Evolutionary conservation across 2,329 filamentous ascomycete genomes (phyloP), one percentile per base, ranked within the genome.

Genomic region (Aureobasidium sp.): DNA sequence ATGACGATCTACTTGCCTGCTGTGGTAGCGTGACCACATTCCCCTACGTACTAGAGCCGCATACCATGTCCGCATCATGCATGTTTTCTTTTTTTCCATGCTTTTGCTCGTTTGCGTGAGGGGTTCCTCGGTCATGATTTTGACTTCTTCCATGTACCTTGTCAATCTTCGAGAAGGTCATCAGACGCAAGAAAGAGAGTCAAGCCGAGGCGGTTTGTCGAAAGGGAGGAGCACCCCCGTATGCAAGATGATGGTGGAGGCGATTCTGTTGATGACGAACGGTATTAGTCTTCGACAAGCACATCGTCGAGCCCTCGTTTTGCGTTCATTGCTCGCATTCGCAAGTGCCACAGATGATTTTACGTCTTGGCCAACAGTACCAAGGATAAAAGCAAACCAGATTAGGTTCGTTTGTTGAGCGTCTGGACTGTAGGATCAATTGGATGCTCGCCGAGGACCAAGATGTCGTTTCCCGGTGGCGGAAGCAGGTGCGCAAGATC

Each of bases 11-110:
- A 29, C 14, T 39, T 48, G 54, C 47, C 14, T 27, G 14, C 14
- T 27, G 14, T 40, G 57, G 57, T 60, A 50, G 57, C 45, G 57
- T 60, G 57, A 60, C 57, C 44, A n/a, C 40, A 33, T 22, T 17
- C 24, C 19, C 15, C 42, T n/a, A 39, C 29, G 15, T 48, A 31
- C 35, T 42, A 9, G 22, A 40, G 40, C 40, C 19, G 39, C 52
- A 33, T 44, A 5, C 40, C 40, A 42, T 44, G 40, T 12, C 19
- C 11, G 9, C 40, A 44, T 44, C 19, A 44, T 44, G 40, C 40
- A 44, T 44, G n/a, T 15, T 56, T 57, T 44, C 53, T 45, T 57
- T 42, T 42, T 45, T 22, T 11, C 37, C 29, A n/a, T 35, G 8
- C 39, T 39, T 45, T 57, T 57, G 35, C 35, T 42, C 14, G 22